phyloP scores from a whole-genome alignment of 1,284 basidiomycete genomes.

The Tremellales sp. region DNA sequence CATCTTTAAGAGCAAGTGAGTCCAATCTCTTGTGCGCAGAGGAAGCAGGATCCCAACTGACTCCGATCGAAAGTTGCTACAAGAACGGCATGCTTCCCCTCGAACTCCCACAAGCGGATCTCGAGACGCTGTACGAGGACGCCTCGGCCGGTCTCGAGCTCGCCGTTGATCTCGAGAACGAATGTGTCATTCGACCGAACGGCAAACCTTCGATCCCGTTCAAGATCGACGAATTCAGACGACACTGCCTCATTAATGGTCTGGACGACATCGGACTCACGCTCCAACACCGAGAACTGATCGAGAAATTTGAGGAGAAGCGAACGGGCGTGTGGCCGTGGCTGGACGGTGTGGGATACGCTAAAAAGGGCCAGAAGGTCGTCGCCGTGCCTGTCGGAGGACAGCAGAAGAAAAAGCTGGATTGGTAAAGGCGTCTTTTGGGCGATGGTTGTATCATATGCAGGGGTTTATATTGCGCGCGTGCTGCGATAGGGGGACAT shows the following conservation, averaged over 20 bases:
- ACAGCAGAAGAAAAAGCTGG: constrained; percentile 54
- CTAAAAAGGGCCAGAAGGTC: constrained; percentile 58
- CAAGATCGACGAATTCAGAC: constrained; percentile 77
- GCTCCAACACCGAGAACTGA: constrained; percentile 66
- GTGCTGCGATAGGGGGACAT: neutral
- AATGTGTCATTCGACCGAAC: constrained; percentile 72
- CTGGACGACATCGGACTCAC: constrained; percentile 92
- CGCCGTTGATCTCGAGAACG: constrained; percentile 84
- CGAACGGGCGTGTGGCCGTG: constrained; percentile 79
- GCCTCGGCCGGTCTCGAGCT: constrained; percentile 74
- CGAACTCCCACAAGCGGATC: constrained; percentile 69
- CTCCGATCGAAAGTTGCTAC: constrained; percentile 63
- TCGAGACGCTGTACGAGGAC: constrained; percentile 71
- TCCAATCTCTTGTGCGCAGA: neutral
- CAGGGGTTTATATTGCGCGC: too few relatives aligned
- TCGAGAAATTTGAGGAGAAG: constrained; percentile 71
- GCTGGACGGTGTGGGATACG: constrained; percentile 88
- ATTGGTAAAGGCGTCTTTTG: constrained; percentile 63
- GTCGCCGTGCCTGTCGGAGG: constrained; percentile 50
- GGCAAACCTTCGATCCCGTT: constrained; percentile 72
- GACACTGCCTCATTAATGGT: constrained; percentile 88
- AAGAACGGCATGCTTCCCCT: constrained; percentile 96
- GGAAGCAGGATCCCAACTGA: neutral
- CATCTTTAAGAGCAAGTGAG: constrained; percentile 64
- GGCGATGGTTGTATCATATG: too few relatives aligned